These are phyloP conservation scores for Chaetomiaceae sp. DNA, from an alignment of 2,329 filamentous ascomycete genomes.

Conservation along the genomic window DNA sequence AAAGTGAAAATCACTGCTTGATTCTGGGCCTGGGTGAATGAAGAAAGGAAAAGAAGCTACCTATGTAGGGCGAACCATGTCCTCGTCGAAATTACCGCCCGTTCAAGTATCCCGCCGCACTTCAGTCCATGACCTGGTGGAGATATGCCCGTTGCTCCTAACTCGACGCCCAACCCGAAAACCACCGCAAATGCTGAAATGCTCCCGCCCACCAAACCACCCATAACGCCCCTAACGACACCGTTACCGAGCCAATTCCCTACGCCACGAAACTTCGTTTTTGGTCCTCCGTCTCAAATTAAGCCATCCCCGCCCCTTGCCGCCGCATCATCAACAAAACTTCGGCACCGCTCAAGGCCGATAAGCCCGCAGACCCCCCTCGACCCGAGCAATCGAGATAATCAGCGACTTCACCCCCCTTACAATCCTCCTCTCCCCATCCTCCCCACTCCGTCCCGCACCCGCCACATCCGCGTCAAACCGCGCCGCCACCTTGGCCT, in stretches of 20 bases:
- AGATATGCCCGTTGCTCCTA: no score
- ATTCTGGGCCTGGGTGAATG: conserved; percentile 4
- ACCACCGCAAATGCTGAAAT: no score
- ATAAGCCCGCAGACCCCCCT: conserved; percentile 9
- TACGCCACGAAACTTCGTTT: conserved; percentile 1
- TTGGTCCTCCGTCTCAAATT: not conserved
- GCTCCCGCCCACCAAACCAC: not conserved
- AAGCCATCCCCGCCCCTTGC: no score
- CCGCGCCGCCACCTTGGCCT: conserved; percentile 8
- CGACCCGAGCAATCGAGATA: conserved; percentile 12
- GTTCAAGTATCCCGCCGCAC: not conserved
- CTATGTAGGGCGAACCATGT: not conserved
- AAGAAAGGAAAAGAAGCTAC: conserved; percentile 1
- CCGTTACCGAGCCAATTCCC: no score
- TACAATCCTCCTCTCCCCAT: not conserved
- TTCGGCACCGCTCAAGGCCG: conserved; percentile 2
- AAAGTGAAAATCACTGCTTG: conserved; percentile 49
- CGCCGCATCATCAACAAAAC: no score
- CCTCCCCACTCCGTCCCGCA: conserved; percentile 16
- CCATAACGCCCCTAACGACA: no score
- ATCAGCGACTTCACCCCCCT: conserved; percentile 10
- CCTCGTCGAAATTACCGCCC: not conserved
- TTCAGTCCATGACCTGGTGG: conserved; percentile 1
- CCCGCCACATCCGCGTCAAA: conserved; percentile 12
- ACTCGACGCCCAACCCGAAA: not conserved